A percentile compares a stretch with the other conserved stretches of the same genome.
These are phyloP conservation scores for Mucor irregularis DNA, from an alignment of 371 early-diverging fungal species.

Conservation along the genomic window DNA sequence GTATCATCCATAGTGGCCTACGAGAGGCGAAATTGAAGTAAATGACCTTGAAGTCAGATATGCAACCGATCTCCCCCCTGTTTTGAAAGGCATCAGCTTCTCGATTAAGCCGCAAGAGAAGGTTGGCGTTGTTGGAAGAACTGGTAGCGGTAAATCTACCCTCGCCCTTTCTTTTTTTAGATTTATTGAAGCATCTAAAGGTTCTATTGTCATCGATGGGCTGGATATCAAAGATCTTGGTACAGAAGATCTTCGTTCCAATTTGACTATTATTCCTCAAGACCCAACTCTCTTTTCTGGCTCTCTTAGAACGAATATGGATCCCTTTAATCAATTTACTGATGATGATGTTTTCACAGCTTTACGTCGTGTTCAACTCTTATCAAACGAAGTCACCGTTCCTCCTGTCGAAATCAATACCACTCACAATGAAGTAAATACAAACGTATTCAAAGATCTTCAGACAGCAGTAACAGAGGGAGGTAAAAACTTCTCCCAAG, in stretches of 20 bases:
- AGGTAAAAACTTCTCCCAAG: slow-evolving; percentile 81
- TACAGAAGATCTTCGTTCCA: slow-evolving; percentile 67
- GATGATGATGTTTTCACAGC: slow-evolving; percentile 72
- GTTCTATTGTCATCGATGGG: slow-evolving; percentile 74
- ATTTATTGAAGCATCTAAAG: slow-evolving; percentile 69
- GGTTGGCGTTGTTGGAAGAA: slow-evolving; percentile 70
- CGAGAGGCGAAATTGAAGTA: slow-evolving; percentile 61
- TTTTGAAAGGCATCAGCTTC: slow-evolving; percentile 58
- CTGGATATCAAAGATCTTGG: slow-evolving; percentile 74
- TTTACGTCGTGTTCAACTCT: slow-evolving; percentile 59
- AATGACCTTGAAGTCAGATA: slow-evolving; percentile 60
- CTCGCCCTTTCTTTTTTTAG: slow-evolving; percentile 75
- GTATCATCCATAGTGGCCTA: slow-evolving; percentile 56
- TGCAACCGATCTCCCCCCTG: slow-evolving; percentile 60
- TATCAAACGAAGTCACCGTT: slow-evolving; percentile 7
- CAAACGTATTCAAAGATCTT: slow-evolving; percentile 47
- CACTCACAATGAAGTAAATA: slow-evolving; percentile 18
- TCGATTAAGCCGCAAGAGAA: slow-evolving; percentile 53
- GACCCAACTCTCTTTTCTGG: slow-evolving; percentile 72
- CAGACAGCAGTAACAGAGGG: slow-evolving; percentile 54
- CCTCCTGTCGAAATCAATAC: not conserved
- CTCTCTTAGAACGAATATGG: slow-evolving; percentile 66
- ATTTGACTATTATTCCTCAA: slow-evolving; percentile 78
- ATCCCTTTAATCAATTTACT: slow-evolving; percentile 62
- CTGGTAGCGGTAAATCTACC: slow-evolving; percentile 80